phyloP scores from a whole-genome alignment of 2,329 filamentous ascomycete genomes.

The Arthrinium phaeospermum region DNA sequence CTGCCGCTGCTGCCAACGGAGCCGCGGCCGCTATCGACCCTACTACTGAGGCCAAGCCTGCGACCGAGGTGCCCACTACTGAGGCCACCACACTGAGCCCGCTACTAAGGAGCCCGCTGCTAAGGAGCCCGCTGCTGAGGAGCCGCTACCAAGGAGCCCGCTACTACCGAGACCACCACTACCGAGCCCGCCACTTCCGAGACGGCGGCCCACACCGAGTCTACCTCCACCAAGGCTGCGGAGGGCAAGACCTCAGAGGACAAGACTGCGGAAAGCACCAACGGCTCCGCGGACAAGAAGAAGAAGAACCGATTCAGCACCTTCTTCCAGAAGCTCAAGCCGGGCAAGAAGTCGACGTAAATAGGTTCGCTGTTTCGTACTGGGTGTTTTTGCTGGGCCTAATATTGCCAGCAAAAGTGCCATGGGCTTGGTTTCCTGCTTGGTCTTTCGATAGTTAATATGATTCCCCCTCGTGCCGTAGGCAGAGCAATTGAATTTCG shows the following conservation, averaged over 20 bases:
- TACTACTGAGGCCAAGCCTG: constrained; percentile 23
- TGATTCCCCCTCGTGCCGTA: constrained; percentile 25
- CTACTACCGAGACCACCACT: constrained; percentile 11
- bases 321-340: constrained; percentile 40
- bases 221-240: constrained; percentile 14
- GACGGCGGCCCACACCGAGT: constrained; percentile 13
- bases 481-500: constrained; percentile 10
- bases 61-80: neutral
- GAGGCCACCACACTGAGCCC: neutral
- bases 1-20: constrained; percentile 10
- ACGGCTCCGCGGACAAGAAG: constrained; percentile 44
- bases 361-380: neutral
- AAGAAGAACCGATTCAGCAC: constrained; percentile 50
- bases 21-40: constrained; percentile 26
- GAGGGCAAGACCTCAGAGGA: constrained; percentile 15
- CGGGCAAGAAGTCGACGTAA: constrained; percentile 23
- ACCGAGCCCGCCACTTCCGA: neutral
- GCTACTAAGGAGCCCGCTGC: constrained; percentile 10
- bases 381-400: neutral
- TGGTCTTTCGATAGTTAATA: constrained; percentile 17
- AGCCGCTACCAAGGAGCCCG: no score
- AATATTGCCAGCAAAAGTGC: neutral
- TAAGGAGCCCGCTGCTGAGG: constrained; percentile 15
- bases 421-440: constrained; percentile 4
- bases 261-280: constrained; percentile 19